Conservation (phyloP, 1,284 basidiomycete genomes). For the Ganoderma meredithae region DNA sequence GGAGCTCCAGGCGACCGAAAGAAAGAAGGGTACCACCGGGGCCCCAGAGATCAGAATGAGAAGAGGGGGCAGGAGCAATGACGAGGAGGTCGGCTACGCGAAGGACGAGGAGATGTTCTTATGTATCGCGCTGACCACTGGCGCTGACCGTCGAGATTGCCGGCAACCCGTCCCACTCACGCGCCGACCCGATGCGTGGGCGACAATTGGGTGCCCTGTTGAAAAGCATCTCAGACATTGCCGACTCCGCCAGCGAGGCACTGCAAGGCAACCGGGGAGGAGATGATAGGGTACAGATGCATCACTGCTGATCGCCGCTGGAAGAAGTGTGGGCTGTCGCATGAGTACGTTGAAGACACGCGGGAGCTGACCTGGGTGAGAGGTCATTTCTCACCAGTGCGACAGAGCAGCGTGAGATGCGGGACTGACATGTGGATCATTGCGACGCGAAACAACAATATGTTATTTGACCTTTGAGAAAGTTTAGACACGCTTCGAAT, state of each 20-base stretch:
- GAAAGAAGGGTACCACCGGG: slow-evolving; percentile 28
- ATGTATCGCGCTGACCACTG: background rate
- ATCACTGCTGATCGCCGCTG: slow-evolving; percentile 7
- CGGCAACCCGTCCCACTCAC: background rate
- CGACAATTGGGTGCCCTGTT: slow-evolving; percentile 2
- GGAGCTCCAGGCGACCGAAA: background rate
- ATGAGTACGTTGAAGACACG: background rate
- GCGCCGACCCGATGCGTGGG: background rate
- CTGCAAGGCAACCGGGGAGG: slow-evolving; percentile 12
- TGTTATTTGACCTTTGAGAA: background rate
- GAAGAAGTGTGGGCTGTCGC: background rate
- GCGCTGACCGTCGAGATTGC: background rate
- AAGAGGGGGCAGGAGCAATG: background rate
- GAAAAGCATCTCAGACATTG: slow-evolving; percentile 4
- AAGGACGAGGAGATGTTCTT: background rate
- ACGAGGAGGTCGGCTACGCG: background rate
- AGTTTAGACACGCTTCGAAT: background rate
- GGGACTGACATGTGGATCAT: background rate
- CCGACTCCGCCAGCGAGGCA: background rate
- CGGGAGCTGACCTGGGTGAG: background rate
- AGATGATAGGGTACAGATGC: slow-evolving; percentile 8
- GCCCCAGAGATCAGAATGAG: slow-evolving; percentile 16
- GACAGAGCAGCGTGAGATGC: background rate
- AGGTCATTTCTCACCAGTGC: background rate
- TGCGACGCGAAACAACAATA: background rate